Conservation (phyloP, 2,329 filamentous ascomycete species). For the Camillea tinctor region DNA sequence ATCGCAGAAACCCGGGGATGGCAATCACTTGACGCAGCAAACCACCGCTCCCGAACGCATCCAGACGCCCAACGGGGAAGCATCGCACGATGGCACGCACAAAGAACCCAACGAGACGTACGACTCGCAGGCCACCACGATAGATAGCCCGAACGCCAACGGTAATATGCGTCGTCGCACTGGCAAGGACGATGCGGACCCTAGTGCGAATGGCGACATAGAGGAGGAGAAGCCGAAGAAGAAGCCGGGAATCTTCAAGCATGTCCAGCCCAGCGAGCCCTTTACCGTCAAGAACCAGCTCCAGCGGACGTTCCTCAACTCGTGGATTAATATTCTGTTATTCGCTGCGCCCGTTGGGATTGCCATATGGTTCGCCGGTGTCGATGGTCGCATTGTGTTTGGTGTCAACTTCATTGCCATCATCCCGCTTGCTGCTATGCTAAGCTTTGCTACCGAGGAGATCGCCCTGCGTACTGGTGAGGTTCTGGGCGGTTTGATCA, state of each 20-base stretch:
- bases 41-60: slow-evolving; percentile 17
- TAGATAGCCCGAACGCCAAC: slow-evolving; percentile 8
- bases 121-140: slow-evolving; percentile 21
- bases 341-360: slow-evolving; percentile 79
- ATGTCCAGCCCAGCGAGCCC: slow-evolving; percentile 49
- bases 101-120: slow-evolving; percentile 11
- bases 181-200: neutral
- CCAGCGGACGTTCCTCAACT: slow-evolving; percentile 72
- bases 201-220: slow-evolving; percentile 5
- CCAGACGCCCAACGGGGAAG: slow-evolving; percentile 12
- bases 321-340: slow-evolving; percentile 83
- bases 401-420: slow-evolving; percentile 93
- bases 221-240: slow-evolving; percentile 41
- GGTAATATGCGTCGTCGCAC: neutral
- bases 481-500: slow-evolving; percentile 82
- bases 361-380: slow-evolving; percentile 64
- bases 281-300: slow-evolving; percentile 66
- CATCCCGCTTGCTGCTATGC: slow-evolving; percentile 80
- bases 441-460: slow-evolving; percentile 88
- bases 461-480: slow-evolving; percentile 80
- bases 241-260: slow-evolving; percentile 42
- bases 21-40: slow-evolving; percentile 3
- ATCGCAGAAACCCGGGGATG: neutral
- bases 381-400: slow-evolving; percentile 55
- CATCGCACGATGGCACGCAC: slow-evolving; percentile 5